phyloP scores from a whole-genome alignment of 441 rosid species.

The Manihot esculenta region DNA sequence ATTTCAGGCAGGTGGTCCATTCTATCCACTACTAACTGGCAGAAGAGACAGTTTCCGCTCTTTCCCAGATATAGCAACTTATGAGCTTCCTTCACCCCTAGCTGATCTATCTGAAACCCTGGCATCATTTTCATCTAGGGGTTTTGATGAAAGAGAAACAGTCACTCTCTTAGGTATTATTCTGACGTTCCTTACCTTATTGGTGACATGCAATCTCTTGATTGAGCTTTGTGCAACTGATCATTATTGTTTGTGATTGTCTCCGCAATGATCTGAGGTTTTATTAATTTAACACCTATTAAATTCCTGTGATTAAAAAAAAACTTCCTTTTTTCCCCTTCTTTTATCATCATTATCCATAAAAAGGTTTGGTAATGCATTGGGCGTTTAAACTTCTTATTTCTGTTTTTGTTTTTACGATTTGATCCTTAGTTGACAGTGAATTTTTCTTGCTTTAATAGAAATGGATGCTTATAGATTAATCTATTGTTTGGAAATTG shows the following conservation, averaged over 20 bases:
- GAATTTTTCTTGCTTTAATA: constrained; percentile 4
- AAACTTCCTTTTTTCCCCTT: not conserved
- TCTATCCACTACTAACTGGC: constrained; percentile 65
- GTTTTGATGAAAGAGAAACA: constrained; percentile 66
- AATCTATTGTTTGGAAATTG: not conserved
- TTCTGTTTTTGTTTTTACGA: not conserved
- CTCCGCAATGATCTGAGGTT: no score
- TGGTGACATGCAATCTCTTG: not conserved
- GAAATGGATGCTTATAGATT: not conserved
- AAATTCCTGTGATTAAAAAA: not conserved
- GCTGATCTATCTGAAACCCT: constrained; percentile 49
- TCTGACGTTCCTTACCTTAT: not conserved
- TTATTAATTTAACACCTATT: no score
- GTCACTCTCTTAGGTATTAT: constrained; percentile 59
- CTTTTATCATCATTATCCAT: not conserved
- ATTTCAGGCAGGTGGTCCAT: constrained; percentile 74
- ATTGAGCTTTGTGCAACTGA: constrained; percentile 4
- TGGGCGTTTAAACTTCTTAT: no score
- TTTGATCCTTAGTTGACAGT: not conserved
- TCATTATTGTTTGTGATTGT: not conserved
- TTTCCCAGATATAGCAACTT: constrained; percentile 40
- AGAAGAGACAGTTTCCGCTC: constrained; percentile 50
- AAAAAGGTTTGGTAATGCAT: no score
- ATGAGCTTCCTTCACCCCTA: constrained; percentile 61
- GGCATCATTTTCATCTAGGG: constrained; percentile 55